Percentiles rank a stretch among this genome's conserved stretches.
These are phyloP conservation scores for Leccinum obscurum DNA, from an alignment of 768 basidiomycete genomes.

Conservation along the genomic window DNA sequence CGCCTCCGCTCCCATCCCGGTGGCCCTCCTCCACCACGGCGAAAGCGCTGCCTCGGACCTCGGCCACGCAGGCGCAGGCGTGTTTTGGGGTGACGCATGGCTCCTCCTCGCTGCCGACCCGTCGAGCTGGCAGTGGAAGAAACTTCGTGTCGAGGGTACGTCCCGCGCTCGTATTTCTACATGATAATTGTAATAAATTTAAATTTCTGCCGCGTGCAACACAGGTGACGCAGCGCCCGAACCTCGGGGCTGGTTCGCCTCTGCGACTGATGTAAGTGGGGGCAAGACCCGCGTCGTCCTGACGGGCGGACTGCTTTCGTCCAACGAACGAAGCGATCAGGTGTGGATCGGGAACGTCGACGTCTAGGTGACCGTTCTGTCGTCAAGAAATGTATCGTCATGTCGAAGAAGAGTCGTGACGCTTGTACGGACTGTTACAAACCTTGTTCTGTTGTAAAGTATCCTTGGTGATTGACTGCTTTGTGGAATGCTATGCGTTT, in stretches of 20 bases:
- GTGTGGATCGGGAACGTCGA: conserved; percentile 41
- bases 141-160: conserved; percentile 15
- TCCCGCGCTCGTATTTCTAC: neutral
- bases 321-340: conserved; percentile 42
- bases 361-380: conserved; percentile 3
- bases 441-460: neutral
- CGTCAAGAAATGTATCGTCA: neutral
- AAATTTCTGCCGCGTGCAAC: neutral
- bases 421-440: neutral
- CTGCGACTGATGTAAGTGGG: conserved; percentile 25
- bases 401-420: neutral
- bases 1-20: conserved; percentile 2
- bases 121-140: conserved; percentile 28
- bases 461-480: neutral
- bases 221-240: conserved; percentile 21
- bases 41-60: conserved; percentile 35
- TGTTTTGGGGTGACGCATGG: conserved; percentile 44
- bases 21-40: conserved; percentile 39
- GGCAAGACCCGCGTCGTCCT: conserved; percentile 33
- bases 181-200: neutral
- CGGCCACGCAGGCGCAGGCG: conserved; percentile 41
- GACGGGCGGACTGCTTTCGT: conserved; percentile 41
- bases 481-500: neutral
- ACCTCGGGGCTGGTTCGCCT: conserved; percentile 46
- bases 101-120: conserved; percentile 22